Percentiles rank a stretch among this genome's conserved stretches.
Evolutionary conservation across 2,329 filamentous ascomycete genomes (phyloP).

Genomic region (Coniochaeta sp.): DNA sequence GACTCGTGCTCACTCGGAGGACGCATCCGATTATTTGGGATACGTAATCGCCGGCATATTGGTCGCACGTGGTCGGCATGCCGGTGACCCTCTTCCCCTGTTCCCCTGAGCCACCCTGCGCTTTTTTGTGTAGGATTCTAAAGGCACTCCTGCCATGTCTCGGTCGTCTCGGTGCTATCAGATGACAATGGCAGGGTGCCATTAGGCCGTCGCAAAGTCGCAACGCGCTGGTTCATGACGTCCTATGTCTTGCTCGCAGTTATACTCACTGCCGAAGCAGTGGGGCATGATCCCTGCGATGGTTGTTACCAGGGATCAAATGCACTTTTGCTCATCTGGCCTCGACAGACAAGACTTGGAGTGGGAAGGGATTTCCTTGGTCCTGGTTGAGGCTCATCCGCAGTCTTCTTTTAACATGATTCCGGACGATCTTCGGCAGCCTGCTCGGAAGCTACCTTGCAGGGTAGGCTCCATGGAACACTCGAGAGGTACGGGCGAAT

Average conservation of each 20-base stretch:
- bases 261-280: neutral
- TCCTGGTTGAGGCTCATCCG: neutral
- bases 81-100: neutral
- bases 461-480: neutral
- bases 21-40: neutral
- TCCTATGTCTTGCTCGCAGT: neutral
- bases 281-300: neutral
- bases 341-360: neutral
- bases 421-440: neutral
- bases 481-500: neutral
- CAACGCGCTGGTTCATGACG: neutral
- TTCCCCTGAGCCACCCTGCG: neutral
- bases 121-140: neutral
- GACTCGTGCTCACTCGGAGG: neutral
- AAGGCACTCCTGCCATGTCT: neutral
- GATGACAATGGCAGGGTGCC: slow-evolving; percentile 1
- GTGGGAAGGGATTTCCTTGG: neutral
- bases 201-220: neutral
- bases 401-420: neutral
- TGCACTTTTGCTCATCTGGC: neutral
- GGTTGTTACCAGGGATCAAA: neutral
- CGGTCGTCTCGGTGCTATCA: slow-evolving; percentile 2
- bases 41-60: neutral
- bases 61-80: neutral
- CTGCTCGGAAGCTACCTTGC: neutral